phyloP scores from a whole-genome alignment of 148 eudicot species.

The Nepenthes mirabilis region DNA sequence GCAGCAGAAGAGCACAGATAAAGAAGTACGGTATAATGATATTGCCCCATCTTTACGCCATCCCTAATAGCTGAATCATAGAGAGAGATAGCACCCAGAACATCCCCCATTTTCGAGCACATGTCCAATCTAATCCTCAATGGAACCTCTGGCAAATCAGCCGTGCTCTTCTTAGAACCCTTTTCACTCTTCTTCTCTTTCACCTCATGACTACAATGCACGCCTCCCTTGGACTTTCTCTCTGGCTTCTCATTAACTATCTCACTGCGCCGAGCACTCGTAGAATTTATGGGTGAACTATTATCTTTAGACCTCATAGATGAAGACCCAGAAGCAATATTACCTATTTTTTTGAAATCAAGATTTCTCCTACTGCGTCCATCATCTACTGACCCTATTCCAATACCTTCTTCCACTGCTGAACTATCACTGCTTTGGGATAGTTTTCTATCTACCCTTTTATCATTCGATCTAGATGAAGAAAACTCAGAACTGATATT shows the following conservation, averaged over 20 bases:
- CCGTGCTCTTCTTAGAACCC: conserved; percentile 27
- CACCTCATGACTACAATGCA: conserved; percentile 1
- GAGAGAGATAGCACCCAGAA: conserved; percentile 62
- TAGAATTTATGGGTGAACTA: not conserved
- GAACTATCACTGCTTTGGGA: conserved; percentile 5
- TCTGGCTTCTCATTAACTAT: conserved; percentile 8
- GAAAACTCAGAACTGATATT: conserved; percentile 17
- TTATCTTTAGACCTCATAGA: conserved; percentile 12
- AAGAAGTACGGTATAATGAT: conserved; percentile 60
- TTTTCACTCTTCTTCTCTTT: conserved; percentile 27
- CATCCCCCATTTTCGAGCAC: conserved; percentile 76
- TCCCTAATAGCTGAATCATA: conserved; percentile 51
- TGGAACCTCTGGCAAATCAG: conserved; percentile 19
- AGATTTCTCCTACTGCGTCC: conserved; percentile 10
- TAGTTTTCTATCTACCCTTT: conserved; percentile 13
- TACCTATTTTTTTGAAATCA: conserved; percentile 13
- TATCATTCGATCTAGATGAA: conserved; percentile 14
- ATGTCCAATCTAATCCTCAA: conserved; percentile 49
- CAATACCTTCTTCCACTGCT: conserved; percentile 10
- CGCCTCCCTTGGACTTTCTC: conserved; percentile 5
- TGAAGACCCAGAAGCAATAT: conserved; percentile 17
- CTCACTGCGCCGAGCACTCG: not conserved
- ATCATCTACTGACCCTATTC: conserved; percentile 14
- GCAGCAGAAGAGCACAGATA: conserved; percentile 95
- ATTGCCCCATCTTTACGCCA: conserved; percentile 41